Evolutionary conservation across 2,329 filamentous ascomycete genomes (phyloP).

Genomic region (Polychaeton citri): DNA sequence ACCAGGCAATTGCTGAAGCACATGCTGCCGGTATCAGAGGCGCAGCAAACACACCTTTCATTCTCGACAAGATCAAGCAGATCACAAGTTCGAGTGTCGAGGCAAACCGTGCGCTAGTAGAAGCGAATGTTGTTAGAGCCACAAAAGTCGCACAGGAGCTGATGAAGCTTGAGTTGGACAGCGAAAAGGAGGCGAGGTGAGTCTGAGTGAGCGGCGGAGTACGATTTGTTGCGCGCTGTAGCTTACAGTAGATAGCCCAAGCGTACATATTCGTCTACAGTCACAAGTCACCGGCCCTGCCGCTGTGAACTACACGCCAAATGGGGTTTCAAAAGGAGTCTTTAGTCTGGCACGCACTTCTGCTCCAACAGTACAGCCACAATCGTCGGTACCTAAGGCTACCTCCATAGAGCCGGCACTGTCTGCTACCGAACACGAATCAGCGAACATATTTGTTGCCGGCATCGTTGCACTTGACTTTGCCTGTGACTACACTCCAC

Average conservation of each 20-base stretch:
- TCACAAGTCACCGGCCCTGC: slow-evolving; percentile 5
- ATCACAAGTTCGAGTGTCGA: slow-evolving; percentile 59
- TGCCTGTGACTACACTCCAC: slow-evolving; percentile 61
- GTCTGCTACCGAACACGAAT: slow-evolving; percentile 1
- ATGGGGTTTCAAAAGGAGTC: slow-evolving; percentile 14
- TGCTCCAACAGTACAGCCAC: too few species aligned
- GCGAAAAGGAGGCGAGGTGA: neutral
- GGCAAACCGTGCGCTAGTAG: slow-evolving; percentile 60
- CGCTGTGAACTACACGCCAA: slow-evolving; percentile 5
- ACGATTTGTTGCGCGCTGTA: neutral
- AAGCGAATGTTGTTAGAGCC: slow-evolving; percentile 52
- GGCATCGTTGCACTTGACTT: slow-evolving; percentile 84
- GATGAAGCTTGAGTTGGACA: slow-evolving; percentile 35
- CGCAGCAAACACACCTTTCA: slow-evolving; percentile 70
- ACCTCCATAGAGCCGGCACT: too few species aligned
- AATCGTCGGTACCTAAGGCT: too few species aligned
- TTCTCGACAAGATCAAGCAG: slow-evolving; percentile 66
- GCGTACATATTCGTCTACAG: neutral
- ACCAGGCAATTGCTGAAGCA: slow-evolving; percentile 53
- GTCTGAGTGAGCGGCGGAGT: neutral
- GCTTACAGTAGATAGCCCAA: neutral
- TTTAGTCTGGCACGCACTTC: neutral
- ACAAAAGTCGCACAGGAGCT: slow-evolving; percentile 52
- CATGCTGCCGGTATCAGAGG: slow-evolving; percentile 54
- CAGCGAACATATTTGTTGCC: slow-evolving; percentile 64